Evolutionary conservation across 1,284 basidiomycete genomes (phyloP).

Genomic region (Pholiota adiposa): DNA sequence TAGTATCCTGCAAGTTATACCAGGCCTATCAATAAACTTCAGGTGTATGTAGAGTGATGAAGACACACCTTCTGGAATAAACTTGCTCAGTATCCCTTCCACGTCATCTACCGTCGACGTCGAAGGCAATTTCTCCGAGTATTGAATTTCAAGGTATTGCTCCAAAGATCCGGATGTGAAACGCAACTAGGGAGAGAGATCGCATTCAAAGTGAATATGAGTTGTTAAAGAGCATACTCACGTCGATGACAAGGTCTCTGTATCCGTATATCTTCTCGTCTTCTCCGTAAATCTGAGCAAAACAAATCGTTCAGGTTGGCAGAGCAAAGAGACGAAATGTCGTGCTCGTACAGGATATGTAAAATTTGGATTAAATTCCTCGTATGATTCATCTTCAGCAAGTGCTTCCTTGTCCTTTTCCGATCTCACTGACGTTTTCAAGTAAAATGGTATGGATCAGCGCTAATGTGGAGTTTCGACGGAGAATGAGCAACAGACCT

Average conservation of each 20-base stretch:
- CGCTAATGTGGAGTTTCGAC: background rate
- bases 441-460: background rate
- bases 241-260: slow-evolving; percentile 80
- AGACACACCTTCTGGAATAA: slow-evolving; percentile 72
- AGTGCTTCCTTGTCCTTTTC: slow-evolving; percentile 64
- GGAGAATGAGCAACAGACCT: slow-evolving; percentile 47
- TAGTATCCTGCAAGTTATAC: slow-evolving; percentile 57
- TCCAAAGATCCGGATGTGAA: slow-evolving; percentile 88
- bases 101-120: slow-evolving; percentile 88
- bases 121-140: slow-evolving; percentile 68
- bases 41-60: background rate
- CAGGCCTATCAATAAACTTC: background rate
- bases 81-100: slow-evolving; percentile 76
- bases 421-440: slow-evolving; percentile 55
- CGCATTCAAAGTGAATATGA: background rate
- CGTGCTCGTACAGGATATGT: slow-evolving; percentile 77
- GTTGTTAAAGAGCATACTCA: slow-evolving; percentile 40
- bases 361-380: slow-evolving; percentile 80
- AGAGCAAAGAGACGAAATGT: background rate
- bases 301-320: background rate
- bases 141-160: slow-evolving; percentile 75
- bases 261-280: slow-evolving; percentile 98
- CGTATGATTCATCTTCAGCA: slow-evolving; percentile 60
- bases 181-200: slow-evolving; percentile 52
- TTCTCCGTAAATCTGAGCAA: slow-evolving; percentile 86